phyloP scores from a whole-genome alignment of 2,329 filamentous ascomycete species.

The Nemania sp. region DNA sequence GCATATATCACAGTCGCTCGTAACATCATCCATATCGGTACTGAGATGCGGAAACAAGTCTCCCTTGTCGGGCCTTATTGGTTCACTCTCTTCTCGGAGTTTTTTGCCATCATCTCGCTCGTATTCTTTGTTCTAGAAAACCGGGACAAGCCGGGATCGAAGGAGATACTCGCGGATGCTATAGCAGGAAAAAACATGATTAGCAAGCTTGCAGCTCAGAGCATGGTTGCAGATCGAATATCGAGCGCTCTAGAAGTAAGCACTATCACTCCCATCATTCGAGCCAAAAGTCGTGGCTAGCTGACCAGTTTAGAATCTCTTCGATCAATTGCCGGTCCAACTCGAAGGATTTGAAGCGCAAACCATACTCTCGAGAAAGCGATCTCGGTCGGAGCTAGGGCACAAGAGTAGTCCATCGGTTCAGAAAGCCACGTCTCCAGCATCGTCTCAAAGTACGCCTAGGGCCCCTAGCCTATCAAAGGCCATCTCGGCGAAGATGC shows the following conservation, averaged over 20 bases:
- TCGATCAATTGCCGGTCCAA: slow-evolving; percentile 79
- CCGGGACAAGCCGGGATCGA: slow-evolving; percentile 71
- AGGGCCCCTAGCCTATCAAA: slow-evolving; percentile 26
- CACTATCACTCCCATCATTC: slow-evolving; percentile 23
- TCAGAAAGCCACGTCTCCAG: slow-evolving; percentile 38
- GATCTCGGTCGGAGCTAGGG: slow-evolving; percentile 55
- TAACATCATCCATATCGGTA: slow-evolving; percentile 80
- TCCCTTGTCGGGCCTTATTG: slow-evolving; percentile 82
- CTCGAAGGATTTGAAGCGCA: slow-evolving; percentile 58
- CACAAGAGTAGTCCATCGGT: slow-evolving; percentile 39
- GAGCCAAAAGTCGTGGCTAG: slow-evolving; percentile 18
- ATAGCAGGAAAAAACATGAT: slow-evolving; percentile 83
- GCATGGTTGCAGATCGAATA: slow-evolving; percentile 87
- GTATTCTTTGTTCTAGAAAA: slow-evolving; percentile 83
- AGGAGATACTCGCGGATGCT: slow-evolving; percentile 84
- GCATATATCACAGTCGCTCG: slow-evolving; percentile 65
- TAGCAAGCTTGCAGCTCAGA: slow-evolving; percentile 76
- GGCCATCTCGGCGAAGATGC: slow-evolving; percentile 30
- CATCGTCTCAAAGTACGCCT: slow-evolving; percentile 24
- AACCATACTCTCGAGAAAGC: slow-evolving; percentile 56
- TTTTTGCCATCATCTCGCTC: slow-evolving; percentile 78
- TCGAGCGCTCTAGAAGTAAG: slow-evolving; percentile 76
- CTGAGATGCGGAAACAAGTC: slow-evolving; percentile 75
- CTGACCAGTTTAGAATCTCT: slow-evolving; percentile 64
- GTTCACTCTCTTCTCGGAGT: slow-evolving; percentile 85